phyloP scores from a whole-genome alignment of 768 basidiomycete species.

The Psilocybe subaeruginosa region DNA sequence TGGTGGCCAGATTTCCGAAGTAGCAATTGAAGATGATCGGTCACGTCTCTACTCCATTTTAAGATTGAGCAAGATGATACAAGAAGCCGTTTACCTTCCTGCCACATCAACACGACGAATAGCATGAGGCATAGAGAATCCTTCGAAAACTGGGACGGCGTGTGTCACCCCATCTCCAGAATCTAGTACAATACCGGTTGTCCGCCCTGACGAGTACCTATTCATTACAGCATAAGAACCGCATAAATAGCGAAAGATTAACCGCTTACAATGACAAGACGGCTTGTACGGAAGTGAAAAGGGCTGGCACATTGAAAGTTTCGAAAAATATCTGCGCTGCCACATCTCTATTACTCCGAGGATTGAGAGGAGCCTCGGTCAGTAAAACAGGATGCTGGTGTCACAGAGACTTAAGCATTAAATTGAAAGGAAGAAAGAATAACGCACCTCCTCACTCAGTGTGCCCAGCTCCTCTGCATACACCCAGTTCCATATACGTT shows the following conservation, averaged over 20 bases:
- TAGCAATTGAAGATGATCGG: constrained; percentile 92
- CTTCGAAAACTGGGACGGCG: constrained; percentile 98
- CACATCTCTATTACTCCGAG: constrained; percentile 92
- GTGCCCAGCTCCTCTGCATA: constrained; percentile 96
- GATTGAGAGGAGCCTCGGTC: constrained; percentile 97
- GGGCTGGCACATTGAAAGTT: constrained; percentile 98
- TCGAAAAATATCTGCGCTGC: constrained; percentile 99
- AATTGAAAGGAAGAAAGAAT: constrained; percentile 16
- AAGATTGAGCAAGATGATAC: constrained; percentile 18
- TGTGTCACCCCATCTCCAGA: constrained; percentile 99
- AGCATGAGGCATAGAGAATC: constrained; percentile 99
- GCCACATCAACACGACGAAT: constrained; percentile 96
- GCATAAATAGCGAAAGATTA: constrained; percentile 13
- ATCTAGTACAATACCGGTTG: constrained; percentile 98
- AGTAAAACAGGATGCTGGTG: constrained; percentile 92
- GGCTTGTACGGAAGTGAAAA: constrained; percentile 96
- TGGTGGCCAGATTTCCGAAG: constrained; percentile 94
- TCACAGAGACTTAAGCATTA: constrained; percentile 21
- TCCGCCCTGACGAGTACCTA: constrained; percentile 97
- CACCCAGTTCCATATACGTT: constrained; percentile 98
- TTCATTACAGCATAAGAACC: constrained; percentile 5
- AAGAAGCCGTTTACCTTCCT: constrained; percentile 66
- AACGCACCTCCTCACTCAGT: constrained; percentile 89
- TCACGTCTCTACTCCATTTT: constrained; percentile 76
- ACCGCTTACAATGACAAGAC: constrained; percentile 86